Conservation (phyloP, 2,329 filamentous ascomycete species). For the Berkeleyomyces rouxiae region DNA sequence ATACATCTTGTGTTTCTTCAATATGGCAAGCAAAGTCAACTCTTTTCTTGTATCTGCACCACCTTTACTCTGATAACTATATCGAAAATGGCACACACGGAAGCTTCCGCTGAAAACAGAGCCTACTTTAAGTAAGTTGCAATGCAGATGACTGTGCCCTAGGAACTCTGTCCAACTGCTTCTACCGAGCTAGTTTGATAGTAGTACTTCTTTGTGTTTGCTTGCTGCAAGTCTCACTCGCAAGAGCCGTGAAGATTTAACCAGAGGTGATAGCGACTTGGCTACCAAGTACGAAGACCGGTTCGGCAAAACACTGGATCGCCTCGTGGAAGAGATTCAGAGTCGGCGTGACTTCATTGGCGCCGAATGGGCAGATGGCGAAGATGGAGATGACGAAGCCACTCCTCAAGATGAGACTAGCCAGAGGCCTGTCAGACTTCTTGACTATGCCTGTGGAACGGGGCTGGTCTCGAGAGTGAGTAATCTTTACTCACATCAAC, state of each 20-base stretch:
- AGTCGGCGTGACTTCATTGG: slow-evolving; percentile 43
- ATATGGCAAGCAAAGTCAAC: not conserved
- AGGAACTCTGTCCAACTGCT: too few species aligned
- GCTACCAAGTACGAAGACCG: slow-evolving; percentile 4
- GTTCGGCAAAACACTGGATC: slow-evolving; percentile 30
- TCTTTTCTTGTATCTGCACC: not conserved
- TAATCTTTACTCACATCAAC: slow-evolving; percentile 6
- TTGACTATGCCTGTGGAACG: slow-evolving; percentile 66
- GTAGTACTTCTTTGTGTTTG: too few species aligned
- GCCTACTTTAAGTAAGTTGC: slow-evolving; percentile 9
- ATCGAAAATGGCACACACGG: not conserved
- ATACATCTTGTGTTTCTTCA: too few species aligned
- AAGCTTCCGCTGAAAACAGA: not conserved
- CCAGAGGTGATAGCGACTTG: not conserved
- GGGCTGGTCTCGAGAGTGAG: slow-evolving; percentile 47
- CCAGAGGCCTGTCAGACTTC: slow-evolving; percentile 30
- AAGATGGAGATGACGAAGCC: slow-evolving; percentile 19
- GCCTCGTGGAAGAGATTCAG: slow-evolving; percentile 38
- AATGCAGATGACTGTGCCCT: not conserved
- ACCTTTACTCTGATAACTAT: not conserved
- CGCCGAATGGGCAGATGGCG: slow-evolving; percentile 33
- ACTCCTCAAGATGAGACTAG: not conserved
- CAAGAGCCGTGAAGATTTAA: not conserved
- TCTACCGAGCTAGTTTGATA: too few species aligned
- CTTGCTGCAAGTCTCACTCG: too few species aligned